Conservation (phyloP, 2,329 filamentous ascomycete species). For the Xylariales sp. region DNA sequence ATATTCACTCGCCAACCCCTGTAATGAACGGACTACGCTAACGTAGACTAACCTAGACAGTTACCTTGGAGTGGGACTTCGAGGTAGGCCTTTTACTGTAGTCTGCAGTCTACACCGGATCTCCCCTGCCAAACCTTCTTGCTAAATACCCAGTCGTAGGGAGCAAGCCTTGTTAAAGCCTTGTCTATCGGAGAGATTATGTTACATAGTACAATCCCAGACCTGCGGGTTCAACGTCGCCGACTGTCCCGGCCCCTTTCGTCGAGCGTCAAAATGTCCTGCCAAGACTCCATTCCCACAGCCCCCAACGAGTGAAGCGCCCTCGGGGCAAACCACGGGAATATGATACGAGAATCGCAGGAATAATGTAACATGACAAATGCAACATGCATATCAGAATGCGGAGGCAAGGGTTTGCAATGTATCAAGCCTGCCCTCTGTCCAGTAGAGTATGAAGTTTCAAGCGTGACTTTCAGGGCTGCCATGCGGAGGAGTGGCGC, state of each 20-base stretch:
- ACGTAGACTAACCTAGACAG: not conserved
- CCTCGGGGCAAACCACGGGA: not conserved
- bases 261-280: slow-evolving; percentile 13
- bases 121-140: slow-evolving; percentile 8
- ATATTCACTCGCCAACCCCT: too few relatives aligned
- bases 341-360: slow-evolving; percentile 36
- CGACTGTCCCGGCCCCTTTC: slow-evolving; percentile 22
- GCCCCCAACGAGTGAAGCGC: slow-evolving; percentile 29
- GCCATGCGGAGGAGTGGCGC: slow-evolving; percentile 36
- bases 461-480: slow-evolving; percentile 28
- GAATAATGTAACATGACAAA: slow-evolving; percentile 41
- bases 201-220: slow-evolving; percentile 23
- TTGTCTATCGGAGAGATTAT: slow-evolving; percentile 26
- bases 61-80: not conserved
- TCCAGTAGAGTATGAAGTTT: slow-evolving; percentile 24
- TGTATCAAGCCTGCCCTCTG: slow-evolving; percentile 22
- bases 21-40: not conserved
- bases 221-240: slow-evolving; percentile 25
- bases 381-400: slow-evolving; percentile 38
- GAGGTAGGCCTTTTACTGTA: slow-evolving; percentile 8
- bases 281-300: slow-evolving; percentile 9
- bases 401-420: slow-evolving; percentile 29
- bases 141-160: not conserved
- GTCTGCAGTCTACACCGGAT: not conserved
- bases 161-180: slow-evolving; percentile 15